phyloP scores from a whole-genome alignment of 2,329 filamentous ascomycete genomes.

The Fusarium nurragi region DNA sequence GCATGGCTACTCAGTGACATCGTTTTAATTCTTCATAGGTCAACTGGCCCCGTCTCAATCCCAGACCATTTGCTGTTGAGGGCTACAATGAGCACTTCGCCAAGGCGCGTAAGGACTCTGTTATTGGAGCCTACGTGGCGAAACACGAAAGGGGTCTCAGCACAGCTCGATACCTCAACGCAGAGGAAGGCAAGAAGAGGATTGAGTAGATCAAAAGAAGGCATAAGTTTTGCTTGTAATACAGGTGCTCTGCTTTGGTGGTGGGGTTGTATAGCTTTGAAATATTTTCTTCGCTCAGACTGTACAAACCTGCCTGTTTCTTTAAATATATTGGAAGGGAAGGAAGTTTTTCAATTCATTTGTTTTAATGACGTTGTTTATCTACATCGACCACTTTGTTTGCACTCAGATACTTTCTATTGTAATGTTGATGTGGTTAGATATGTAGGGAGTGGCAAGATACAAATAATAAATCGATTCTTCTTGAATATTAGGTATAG shows the following conservation, averaged over 20 bases:
- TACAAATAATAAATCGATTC: not conserved
- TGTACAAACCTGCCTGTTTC: slow-evolving; percentile 12
- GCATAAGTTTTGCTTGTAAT: slow-evolving; percentile 11
- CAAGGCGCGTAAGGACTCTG: slow-evolving; percentile 81
- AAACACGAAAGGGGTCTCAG: slow-evolving; percentile 85
- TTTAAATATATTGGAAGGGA: slow-evolving; percentile 7
- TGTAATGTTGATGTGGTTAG: slow-evolving; percentile 22
- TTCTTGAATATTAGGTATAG: slow-evolving; percentile 30
- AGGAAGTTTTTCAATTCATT: slow-evolving; percentile 8
- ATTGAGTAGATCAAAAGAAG: slow-evolving; percentile 71
- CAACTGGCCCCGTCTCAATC: slow-evolving; percentile 98
- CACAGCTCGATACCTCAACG: slow-evolving; percentile 80
- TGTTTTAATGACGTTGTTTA: slow-evolving; percentile 36
- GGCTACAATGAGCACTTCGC: slow-evolving; percentile 87
- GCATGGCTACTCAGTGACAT: not conserved
- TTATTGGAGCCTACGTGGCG: slow-evolving; percentile 77
- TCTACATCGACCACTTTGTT: slow-evolving; percentile 16
- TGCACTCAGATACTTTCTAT: slow-evolving; percentile 10
- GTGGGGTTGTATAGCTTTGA: slow-evolving; percentile 10
- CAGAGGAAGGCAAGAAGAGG: slow-evolving; percentile 98
- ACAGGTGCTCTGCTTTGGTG: slow-evolving; percentile 19
- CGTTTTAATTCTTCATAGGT: slow-evolving; percentile 65
- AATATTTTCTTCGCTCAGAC: not conserved
- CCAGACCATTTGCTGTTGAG: slow-evolving; percentile 84
- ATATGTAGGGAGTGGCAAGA: slow-evolving; percentile 11